phyloP scores from a whole-genome alignment of 1,139 yeast species.

The Debaryomyces coudertii region DNA sequence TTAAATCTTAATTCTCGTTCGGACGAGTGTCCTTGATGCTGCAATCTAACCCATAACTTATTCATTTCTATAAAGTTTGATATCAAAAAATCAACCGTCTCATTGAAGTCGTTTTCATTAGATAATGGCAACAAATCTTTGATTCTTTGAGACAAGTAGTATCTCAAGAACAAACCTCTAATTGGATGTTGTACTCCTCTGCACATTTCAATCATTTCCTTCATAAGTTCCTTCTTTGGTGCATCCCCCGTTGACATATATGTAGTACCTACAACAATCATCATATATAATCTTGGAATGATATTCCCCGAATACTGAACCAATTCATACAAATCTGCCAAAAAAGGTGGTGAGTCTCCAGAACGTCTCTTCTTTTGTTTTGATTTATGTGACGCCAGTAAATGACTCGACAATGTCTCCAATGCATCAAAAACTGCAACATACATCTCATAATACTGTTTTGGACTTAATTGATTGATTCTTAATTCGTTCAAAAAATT shows the following conservation, averaged over 20 bases:
- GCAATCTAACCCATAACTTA: slow-evolving; percentile 93
- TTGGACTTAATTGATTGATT: slow-evolving; percentile 76
- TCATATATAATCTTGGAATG: slow-evolving; percentile 85
- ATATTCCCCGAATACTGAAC: slow-evolving; percentile 96
- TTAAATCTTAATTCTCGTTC: slow-evolving; percentile 74
- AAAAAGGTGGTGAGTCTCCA: slow-evolving; percentile 50
- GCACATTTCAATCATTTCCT: slow-evolving; percentile 97
- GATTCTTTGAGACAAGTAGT: slow-evolving; percentile 83
- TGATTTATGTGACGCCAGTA: slow-evolving; percentile 65
- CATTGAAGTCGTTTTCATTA: slow-evolving; percentile 53
- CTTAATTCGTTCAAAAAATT: slow-evolving; percentile 81
- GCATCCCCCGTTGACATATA: slow-evolving; percentile 79
- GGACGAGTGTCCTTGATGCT: slow-evolving; percentile 91
- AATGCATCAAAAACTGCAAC: slow-evolving; percentile 84
- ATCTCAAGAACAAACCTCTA: slow-evolving; percentile 84
- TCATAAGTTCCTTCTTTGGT: slow-evolving; percentile 84
- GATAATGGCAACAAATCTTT: slow-evolving; percentile 65
- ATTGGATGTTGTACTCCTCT: slow-evolving; percentile 97
- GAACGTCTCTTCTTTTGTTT: slow-evolving; percentile 24
- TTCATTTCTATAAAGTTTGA: slow-evolving; percentile 96
- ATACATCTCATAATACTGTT: slow-evolving; percentile 91
- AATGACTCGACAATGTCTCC: slow-evolving; percentile 64
- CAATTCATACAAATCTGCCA: slow-evolving; percentile 89
- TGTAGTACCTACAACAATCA: slow-evolving; percentile 94
- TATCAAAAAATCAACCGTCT: slow-evolving; percentile 72